Percentiles rank a stretch among this genome's conserved stretches.
These are phyloP conservation scores for Colletotrichum tanaceti DNA, from an alignment of 2,329 filamentous ascomycete genomes.

Conservation along the genomic window DNA sequence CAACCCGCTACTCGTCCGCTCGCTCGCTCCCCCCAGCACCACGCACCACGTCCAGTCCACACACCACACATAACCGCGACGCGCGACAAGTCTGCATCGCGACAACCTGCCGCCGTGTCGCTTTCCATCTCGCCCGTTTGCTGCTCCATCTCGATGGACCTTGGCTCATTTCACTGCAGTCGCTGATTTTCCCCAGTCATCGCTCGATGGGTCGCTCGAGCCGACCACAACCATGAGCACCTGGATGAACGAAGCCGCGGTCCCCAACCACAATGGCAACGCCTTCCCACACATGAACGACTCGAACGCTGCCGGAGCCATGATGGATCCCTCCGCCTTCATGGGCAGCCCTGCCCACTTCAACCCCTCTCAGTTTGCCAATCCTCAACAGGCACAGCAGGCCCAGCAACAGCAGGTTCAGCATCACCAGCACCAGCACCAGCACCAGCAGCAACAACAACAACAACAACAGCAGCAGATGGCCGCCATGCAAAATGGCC, in stretches of 20 bases:
- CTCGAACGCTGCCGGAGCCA: constrained; percentile 64
- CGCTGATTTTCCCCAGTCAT: constrained; percentile 59
- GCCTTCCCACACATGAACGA: constrained; percentile 74
- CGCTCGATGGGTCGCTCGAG: constrained; percentile 60
- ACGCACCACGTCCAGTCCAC: constrained; percentile 43
- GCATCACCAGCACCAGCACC: constrained; percentile 38
- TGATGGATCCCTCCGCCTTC: constrained; percentile 75
- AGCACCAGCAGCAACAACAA: constrained; percentile 57
- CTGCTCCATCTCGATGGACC: constrained; percentile 57
- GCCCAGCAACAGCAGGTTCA: constrained; percentile 41
- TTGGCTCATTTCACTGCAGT: constrained; percentile 54
- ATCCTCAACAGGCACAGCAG: constrained; percentile 55
- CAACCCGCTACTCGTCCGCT: constrained; percentile 31
- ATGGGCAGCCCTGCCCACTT: constrained; percentile 71
- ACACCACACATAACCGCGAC: constrained; percentile 47
- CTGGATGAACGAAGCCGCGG: constrained; percentile 77
- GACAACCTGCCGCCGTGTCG: constrained; percentile 54
- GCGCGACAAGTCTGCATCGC: constrained; percentile 39
- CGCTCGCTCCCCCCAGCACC: constrained; percentile 30
- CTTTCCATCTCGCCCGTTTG: constrained; percentile 45
- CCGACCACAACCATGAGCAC: constrained; percentile 72
- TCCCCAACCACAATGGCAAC: constrained; percentile 77
- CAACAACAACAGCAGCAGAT: constrained; percentile 63
- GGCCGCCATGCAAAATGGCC: constrained; percentile 81
- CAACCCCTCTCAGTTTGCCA: constrained; percentile 67